These are phyloP conservation scores for Tulasnella sp. DNA, from an alignment of 768 basidiomycete species.

Conservation along the genomic window DNA sequence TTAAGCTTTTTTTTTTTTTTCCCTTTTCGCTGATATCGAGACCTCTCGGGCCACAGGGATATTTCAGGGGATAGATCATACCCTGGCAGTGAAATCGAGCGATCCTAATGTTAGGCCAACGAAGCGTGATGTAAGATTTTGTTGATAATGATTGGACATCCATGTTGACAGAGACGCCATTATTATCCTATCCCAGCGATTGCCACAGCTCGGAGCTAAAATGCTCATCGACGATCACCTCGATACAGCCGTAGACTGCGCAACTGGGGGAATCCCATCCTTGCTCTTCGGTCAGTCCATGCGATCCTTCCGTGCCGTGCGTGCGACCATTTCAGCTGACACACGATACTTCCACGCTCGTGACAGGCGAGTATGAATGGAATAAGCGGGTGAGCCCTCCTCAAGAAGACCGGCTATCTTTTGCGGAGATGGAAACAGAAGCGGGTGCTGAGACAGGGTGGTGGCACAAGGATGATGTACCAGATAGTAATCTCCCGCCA, in stretches of 20 bases:
- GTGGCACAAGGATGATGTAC: conserved; percentile 16
- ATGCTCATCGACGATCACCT: conserved; percentile 71
- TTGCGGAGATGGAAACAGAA: conserved; percentile 18
- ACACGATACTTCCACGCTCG: too few relatives aligned
- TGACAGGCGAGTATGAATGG: conserved; percentile 39
- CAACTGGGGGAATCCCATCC: conserved; percentile 40
- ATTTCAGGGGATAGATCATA: conserved; percentile 26
- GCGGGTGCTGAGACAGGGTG: conserved; percentile 17
- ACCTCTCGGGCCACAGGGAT: conserved; percentile 27
- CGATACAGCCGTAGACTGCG: conserved; percentile 62
- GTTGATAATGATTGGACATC: too few relatives aligned
- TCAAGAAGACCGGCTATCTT: conserved; percentile 23
- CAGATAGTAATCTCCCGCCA: conserved; percentile 1
- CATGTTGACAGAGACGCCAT: too few relatives aligned
- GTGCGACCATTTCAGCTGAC: too few relatives aligned
- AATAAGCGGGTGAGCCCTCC: conserved; percentile 44
- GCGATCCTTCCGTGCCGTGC: too few relatives aligned
- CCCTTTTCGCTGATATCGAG: neutral
- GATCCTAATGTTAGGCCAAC: conserved; percentile 8
- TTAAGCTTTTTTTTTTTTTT: neutral
- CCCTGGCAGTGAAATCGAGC: neutral
- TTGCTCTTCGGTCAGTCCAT: conserved; percentile 62
- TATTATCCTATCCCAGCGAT: too few relatives aligned
- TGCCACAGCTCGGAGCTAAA: conserved; percentile 49
- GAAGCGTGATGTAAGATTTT: conserved; percentile 13